Evolutionary conservation across 163 green algal species (phyloP).

Genomic region (Coccomyxa subellipsoidea): DNA sequence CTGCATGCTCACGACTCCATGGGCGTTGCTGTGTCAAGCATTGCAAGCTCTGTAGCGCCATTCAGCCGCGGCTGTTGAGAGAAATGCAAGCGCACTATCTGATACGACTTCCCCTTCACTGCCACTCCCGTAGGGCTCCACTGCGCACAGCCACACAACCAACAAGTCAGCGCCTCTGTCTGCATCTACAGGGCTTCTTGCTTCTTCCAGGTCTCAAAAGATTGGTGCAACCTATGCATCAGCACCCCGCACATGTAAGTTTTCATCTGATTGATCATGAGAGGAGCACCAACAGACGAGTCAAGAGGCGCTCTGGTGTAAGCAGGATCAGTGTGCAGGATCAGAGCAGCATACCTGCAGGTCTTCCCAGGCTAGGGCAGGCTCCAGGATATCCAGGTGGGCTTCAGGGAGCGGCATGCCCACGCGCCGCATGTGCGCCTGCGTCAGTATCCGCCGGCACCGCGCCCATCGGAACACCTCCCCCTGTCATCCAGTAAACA

Average conservation of each 20-base stretch:
- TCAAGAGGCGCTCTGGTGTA: too few relatives aligned
- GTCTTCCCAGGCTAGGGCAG: slow-evolving; percentile 72
- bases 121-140: not conserved
- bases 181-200: too few relatives aligned
- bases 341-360: slow-evolving; percentile 56
- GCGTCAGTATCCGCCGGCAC: slow-evolving; percentile 60
- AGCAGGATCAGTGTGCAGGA: too few relatives aligned
- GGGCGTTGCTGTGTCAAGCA: not conserved
- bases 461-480: slow-evolving; percentile 62
- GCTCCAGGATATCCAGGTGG: slow-evolving; percentile 56
- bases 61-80: not conserved
- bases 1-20: not conserved
- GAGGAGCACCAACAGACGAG: too few relatives aligned
- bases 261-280: too few relatives aligned
- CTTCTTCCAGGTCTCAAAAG: too few relatives aligned
- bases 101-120: not conserved
- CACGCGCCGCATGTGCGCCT: slow-evolving; percentile 40
- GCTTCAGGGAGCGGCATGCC: slow-evolving; percentile 66
- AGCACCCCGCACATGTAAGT: too few relatives aligned
- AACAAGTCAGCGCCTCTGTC: too few relatives aligned
- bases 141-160: too few relatives aligned
- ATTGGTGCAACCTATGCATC: too few relatives aligned
- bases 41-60: not conserved
- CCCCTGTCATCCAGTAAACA: too few relatives aligned
- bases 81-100: slow-evolving; percentile 1